Base-by-base conservation (phyloP, 108 stramenopile genomes). In the Nitzschia sp. region DNA sequence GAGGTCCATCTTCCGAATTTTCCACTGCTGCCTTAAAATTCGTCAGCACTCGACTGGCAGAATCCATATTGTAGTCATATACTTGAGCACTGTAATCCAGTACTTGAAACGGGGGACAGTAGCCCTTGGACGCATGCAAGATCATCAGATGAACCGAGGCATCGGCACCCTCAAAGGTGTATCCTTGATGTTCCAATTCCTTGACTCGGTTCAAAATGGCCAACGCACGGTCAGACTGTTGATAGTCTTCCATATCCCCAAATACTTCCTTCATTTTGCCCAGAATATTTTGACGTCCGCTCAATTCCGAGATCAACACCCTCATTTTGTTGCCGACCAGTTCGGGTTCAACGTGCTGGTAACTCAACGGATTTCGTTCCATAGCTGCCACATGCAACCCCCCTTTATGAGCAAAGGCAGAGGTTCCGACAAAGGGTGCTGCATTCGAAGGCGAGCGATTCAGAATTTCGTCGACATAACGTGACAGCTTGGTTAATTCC, bases 331-430 rank as follows among this genome's bases (percentile, higher is more conserved):
- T 97, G 0, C 96, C 96, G 35, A 97, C 95, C 41, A 67, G 50
- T 41, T 77, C 67, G 0, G 96, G 96, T 47, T 97, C 90, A 47
- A 95, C 74, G 72, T 96, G 94, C 68, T 96, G 94, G 80, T 96
- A 97, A 6, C 86, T 86, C 33, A 80, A 66, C 0, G 92, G 88
- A 44, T 73, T 80, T 13, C 91, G 79, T 78, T 92, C 88, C 84
- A 97, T 81, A 29, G 96, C 96, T 6, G 92, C 89, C 22, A 95
- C 96, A 70, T 96, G 95, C 44, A 97, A 72, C 13, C 96, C 96
- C 29, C 96, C 96, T 83, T 97, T 97, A 79, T 97, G 96, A 15
- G 96, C 96, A 85, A 97, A 97, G 2, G 96, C 95, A 13, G 85
- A 88, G 5, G 77, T 63, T n/a, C 96, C 96, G 19, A 96, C 95